These are phyloP conservation scores for Aphanomyces astaci DNA, from an alignment of 352 stramenopile species.

Conservation along the genomic window DNA sequence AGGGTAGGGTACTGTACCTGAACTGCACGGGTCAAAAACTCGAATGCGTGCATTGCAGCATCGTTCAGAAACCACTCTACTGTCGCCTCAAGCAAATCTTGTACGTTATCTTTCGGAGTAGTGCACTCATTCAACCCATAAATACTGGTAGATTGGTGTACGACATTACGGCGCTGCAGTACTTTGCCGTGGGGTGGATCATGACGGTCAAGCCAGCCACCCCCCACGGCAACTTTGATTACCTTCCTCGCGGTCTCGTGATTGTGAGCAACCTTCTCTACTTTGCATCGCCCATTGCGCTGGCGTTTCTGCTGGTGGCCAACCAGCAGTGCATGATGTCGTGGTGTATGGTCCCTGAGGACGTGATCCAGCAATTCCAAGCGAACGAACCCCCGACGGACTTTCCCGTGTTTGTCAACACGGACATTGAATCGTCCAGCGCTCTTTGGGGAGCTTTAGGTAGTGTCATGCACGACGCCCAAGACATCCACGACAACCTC, in stretches of 20 bases:
- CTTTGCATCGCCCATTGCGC: neutral
- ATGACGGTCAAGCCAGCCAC: neutral
- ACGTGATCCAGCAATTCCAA: constrained; percentile 12
- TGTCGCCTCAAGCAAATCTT: constrained; percentile 53
- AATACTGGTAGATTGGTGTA: neutral
- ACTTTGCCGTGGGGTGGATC: constrained; percentile 9
- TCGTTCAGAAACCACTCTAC: constrained; percentile 49
- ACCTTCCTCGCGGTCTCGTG: neutral
- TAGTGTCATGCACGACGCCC: constrained; percentile 37
- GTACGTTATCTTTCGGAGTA: constrained; percentile 24
- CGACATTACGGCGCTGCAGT: constrained; percentile 10
- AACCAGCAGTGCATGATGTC: constrained; percentile 7
- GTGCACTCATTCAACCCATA: neutral
- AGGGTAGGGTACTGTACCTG: constrained; percentile 25
- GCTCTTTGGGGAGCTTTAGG: constrained; percentile 37
- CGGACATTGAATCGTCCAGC: constrained; percentile 55
- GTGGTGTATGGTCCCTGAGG: constrained; percentile 4
- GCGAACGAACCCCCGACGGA: constrained; percentile 26
- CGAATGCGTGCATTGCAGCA: constrained; percentile 36
- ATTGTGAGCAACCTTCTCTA: neutral
- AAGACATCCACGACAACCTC: constrained; percentile 49
- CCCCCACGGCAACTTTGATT: neutral
- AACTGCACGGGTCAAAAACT: constrained; percentile 44
- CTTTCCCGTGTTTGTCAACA: constrained; percentile 59
- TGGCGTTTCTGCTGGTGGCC: constrained; percentile 16